These are phyloP conservation scores for Emericellopsis atlantica DNA, from an alignment of 2,329 filamentous ascomycete species.

Conservation along the genomic window DNA sequence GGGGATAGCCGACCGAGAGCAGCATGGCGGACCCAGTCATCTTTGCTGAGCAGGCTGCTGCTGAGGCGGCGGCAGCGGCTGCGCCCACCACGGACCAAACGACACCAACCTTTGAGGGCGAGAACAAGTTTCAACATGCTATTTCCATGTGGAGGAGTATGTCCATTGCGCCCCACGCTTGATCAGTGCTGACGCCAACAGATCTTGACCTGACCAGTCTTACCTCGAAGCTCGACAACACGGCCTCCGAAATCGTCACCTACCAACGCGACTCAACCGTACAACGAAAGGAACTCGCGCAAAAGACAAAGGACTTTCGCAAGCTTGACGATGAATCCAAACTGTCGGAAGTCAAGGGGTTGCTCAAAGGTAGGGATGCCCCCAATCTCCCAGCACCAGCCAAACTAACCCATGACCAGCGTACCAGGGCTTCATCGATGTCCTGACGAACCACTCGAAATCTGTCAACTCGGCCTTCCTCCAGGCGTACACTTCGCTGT, in stretches of 20 bases:
- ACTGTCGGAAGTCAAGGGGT: conserved; percentile 72
- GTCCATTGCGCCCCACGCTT: conserved; percentile 2
- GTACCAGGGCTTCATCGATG: conserved; percentile 95
- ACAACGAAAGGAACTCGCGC: conserved; percentile 92
- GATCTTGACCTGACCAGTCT: conserved; percentile 79
- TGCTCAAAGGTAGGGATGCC: conserved; percentile 61
- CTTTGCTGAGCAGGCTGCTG: conserved; percentile 2
- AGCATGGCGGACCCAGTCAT: conserved; percentile 2
- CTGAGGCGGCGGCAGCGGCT: conserved; percentile 1
- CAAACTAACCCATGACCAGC: conserved; percentile 35
- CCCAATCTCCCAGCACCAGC: background rate
- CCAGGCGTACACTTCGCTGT: conserved; percentile 82
- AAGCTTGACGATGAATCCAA: conserved; percentile 87
- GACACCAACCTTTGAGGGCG: conserved; percentile 32
- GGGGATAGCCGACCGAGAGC: background rate
- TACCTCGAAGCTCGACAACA: conserved; percentile 75
- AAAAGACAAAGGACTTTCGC: conserved; percentile 96
- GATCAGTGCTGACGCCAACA: conserved; percentile 20
- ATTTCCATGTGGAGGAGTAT: conserved; percentile 93
- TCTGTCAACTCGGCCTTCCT: conserved; percentile 86
- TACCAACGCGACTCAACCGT: conserved; percentile 93
- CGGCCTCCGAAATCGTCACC: conserved; percentile 86
- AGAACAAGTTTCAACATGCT: conserved; percentile 93
- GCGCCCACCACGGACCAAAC: conserved; percentile 5
- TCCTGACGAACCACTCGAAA: conserved; percentile 92